Percentiles rank a stretch among this genome's conserved stretches.
phyloP scores from a whole-genome alignment of 2,329 filamentous ascomycete species.

The Pseudogymnoascus sp. region DNA sequence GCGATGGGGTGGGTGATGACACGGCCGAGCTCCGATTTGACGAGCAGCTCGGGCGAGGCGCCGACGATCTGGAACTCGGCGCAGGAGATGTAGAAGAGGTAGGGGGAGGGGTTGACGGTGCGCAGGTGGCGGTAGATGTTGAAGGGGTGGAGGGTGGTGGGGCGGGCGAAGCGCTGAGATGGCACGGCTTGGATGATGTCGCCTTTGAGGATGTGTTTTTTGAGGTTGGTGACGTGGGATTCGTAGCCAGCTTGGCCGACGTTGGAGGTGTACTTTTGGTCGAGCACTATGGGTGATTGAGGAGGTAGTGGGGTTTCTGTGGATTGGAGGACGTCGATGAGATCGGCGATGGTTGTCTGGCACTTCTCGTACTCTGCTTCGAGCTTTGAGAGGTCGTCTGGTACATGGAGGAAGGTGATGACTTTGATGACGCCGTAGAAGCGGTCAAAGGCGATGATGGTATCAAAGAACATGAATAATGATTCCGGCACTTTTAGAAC shows the following conservation, averaged over 20 bases:
- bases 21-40: conserved; percentile 77
- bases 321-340: conserved; percentile 63
- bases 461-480: conserved; percentile 95
- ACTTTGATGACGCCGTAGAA: conserved; percentile 91
- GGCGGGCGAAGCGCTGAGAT: conserved; percentile 83
- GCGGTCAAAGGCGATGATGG: conserved; percentile 86
- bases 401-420: conserved; percentile 79
- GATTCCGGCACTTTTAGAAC: conserved; percentile 84
- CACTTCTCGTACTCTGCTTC: conserved; percentile 63
- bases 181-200: conserved; percentile 98
- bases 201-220: conserved; percentile 81
- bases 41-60: conserved; percentile 87
- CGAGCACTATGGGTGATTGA: conserved; percentile 63
- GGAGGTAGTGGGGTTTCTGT: conserved; percentile 69
- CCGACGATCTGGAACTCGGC: conserved; percentile 90
- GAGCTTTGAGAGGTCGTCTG: conserved; percentile 48
- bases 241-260: conserved; percentile 86
- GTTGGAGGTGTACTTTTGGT: conserved; percentile 82
- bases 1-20: conserved; percentile 97
- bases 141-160: conserved; percentile 88
- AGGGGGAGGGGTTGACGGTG: conserved; percentile 95
- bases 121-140: conserved; percentile 95
- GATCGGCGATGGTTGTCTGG: conserved; percentile 52
- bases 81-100: conserved; percentile 94
- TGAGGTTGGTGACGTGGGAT: conserved; percentile 73